A percentile compares a stretch with the other conserved stretches of the same genome.
Conservation (phyloP, 768 basidiomycete species). For the Leucocoprinus birnbaumii region DNA sequence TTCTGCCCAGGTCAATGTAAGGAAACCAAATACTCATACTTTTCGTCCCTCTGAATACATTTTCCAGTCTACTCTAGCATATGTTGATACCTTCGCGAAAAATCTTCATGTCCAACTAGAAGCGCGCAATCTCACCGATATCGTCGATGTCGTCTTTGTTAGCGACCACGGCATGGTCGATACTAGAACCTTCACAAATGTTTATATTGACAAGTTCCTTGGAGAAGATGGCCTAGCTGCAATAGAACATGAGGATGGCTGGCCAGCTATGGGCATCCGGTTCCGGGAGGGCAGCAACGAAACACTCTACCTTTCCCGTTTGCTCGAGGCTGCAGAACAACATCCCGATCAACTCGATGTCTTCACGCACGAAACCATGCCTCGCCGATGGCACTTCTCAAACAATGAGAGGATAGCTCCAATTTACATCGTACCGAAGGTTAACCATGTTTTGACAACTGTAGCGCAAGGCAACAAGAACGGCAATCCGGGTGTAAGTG, state of each 20-base stretch:
- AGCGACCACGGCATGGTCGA: conserved; percentile 92
- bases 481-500: conserved; percentile 73
- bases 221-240: conserved; percentile 56
- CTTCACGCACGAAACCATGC: conserved; percentile 81
- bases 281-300: conserved; percentile 61
- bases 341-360: conserved; percentile 73
- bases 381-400: conserved; percentile 73
- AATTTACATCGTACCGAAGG: conserved; percentile 77
- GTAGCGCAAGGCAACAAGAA: conserved; percentile 54
- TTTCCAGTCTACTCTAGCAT: conserved; percentile 54
- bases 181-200: conserved; percentile 70
- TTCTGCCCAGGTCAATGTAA: conserved; percentile 68
- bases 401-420: conserved; percentile 80
- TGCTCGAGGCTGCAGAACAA: conserved; percentile 48
- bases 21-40: conserved; percentile 17
- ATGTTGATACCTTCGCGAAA: conserved; percentile 74
- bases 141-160: conserved; percentile 88
- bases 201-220: conserved; percentile 82
- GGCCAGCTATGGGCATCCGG: conserved; percentile 87
- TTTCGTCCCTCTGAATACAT: conserved; percentile 1
- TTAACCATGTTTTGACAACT: conserved; percentile 79
- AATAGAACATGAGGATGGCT: conserved; percentile 81
- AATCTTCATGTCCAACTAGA: conserved; percentile 61
- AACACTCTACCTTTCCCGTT: conserved; percentile 48
- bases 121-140: conserved; percentile 72